Base-by-base conservation (phyloP, 805 yeast species). In the Sungouiella thailandica region DNA sequence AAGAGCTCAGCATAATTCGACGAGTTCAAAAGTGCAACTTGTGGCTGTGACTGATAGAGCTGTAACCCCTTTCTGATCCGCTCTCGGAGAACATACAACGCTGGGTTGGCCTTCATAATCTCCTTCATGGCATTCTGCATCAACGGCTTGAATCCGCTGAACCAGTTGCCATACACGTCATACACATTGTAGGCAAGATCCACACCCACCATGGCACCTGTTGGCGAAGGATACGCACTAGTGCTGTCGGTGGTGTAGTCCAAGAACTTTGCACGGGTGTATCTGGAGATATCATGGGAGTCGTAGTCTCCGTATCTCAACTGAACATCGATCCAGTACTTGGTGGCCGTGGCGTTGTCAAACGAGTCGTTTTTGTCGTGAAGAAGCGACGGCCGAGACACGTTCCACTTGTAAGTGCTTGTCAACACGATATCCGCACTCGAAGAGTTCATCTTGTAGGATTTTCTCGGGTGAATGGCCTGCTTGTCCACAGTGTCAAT, bases 101-200 rank as follows among this genome's bases (percentile, higher is more conserved):
- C 95, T 0, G 98, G 97, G 50, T 90, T 93, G 1, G 93, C 83
- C 52, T 86, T 88, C 96, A 89, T 84, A 29, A 93, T 84, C 23
- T 93, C 90, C 43, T 78, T 73, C 95, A 93, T 80, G 10, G 97
- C 95, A 50, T 81, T 86, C 52, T 85, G 95, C 65, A 93, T 68
- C 50, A 93, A 66, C 3, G 87, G 87, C 57, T 93, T 93, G 60
- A 90, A 62, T 1, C 97, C 97, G 2, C 94, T 90, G 63, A 93
- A 84, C 98, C 98, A 93, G 50, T 86, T 87, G 20, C 99, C 99
- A 58, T 87, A 93, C 0, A 95, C 89, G 58, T 88, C 97, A 54
- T 83, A 89, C 82, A 88, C 85, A 57, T 93, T 93, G 56, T 93
- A 93, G 0, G 97, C 96, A 44, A 93, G 66, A 59, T 93, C 99